phyloP scores from a whole-genome alignment of 805 yeast species.

The Yarrowia deformans region DNA sequence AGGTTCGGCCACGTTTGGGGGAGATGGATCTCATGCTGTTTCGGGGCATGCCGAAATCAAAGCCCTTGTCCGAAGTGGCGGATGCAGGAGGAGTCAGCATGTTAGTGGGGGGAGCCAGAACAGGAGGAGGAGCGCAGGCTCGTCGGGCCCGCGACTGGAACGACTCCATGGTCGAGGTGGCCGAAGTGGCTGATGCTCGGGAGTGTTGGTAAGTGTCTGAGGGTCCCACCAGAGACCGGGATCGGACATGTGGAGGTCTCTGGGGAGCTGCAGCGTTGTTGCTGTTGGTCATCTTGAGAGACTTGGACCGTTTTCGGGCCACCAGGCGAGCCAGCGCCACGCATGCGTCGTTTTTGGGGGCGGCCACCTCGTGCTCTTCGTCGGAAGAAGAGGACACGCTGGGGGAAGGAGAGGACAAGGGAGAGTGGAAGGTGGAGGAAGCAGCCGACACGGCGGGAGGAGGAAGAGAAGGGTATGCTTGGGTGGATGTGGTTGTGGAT shows the following conservation, averaged over 20 bases:
- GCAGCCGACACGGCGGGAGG: constrained; percentile 16
- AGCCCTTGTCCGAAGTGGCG: constrained; percentile 21
- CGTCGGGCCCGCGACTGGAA: constrained; percentile 33
- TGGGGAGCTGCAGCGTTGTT: neutral
- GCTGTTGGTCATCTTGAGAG: constrained; percentile 1
- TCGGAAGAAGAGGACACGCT: constrained; percentile 7
- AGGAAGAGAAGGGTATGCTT: constrained; percentile 6
- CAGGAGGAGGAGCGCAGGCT: constrained; percentile 8
- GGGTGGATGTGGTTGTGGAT: no score
- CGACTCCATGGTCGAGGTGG: constrained; percentile 25
- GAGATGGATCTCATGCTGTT: constrained; percentile 32
- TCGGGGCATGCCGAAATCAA: constrained; percentile 26
- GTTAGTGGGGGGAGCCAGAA: neutral
- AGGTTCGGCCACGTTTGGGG: constrained; percentile 35
- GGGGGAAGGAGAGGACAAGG: constrained; percentile 17
- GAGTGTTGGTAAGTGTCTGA: neutral
- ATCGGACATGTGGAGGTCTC: constrained; percentile 21
- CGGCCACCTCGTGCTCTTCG: constrained; percentile 10
- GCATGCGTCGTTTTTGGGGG: constrained; percentile 34
- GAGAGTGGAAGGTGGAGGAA: constrained; percentile 8
- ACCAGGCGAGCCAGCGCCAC: constrained; percentile 38
- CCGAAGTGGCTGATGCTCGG: neutral
- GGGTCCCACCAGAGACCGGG: constrained; percentile 15
- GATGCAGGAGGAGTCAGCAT: constrained; percentile 29
- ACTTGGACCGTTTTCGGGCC: constrained; percentile 36